Conservation (phyloP, 768 basidiomycete genomes). For the Leccinum rimulosum region DNA sequence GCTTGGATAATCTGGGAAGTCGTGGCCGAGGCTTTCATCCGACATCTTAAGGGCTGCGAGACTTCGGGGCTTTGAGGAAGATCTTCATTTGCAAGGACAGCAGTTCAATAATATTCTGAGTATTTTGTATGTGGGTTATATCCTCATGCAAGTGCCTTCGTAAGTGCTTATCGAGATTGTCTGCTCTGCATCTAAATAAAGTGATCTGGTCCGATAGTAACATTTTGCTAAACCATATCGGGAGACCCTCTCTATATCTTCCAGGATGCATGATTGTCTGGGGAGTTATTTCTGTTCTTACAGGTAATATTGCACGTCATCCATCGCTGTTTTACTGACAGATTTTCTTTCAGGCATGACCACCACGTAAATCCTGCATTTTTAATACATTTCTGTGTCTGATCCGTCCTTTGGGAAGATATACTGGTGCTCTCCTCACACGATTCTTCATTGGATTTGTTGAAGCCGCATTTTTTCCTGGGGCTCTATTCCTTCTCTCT, state of each 20-base stretch:
- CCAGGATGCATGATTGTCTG: constrained; percentile 67
- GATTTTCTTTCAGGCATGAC: constrained; percentile 36
- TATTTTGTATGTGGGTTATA: constrained; percentile 70
- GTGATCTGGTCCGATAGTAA: constrained; percentile 44
- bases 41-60: constrained; percentile 56
- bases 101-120: constrained; percentile 69
- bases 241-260: constrained; percentile 66
- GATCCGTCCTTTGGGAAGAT: constrained; percentile 39
- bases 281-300: constrained; percentile 59
- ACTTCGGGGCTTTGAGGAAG: constrained; percentile 66
- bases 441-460: constrained; percentile 78
- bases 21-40: neutral
- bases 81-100: constrained; percentile 57
- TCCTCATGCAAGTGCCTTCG: constrained; percentile 79
- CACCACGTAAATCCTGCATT: constrained; percentile 29
- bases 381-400: neutral
- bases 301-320: constrained; percentile 35
- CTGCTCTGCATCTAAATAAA: neutral
- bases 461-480: constrained; percentile 73
- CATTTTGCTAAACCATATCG: constrained; percentile 66
- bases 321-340: neutral
- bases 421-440: constrained; percentile 58
- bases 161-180: constrained; percentile 32
- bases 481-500: constrained; percentile 43
- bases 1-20: neutral